phyloP scores from a whole-genome alignment of 148 eudicot genomes.

The Camellia granthamiana region DNA sequence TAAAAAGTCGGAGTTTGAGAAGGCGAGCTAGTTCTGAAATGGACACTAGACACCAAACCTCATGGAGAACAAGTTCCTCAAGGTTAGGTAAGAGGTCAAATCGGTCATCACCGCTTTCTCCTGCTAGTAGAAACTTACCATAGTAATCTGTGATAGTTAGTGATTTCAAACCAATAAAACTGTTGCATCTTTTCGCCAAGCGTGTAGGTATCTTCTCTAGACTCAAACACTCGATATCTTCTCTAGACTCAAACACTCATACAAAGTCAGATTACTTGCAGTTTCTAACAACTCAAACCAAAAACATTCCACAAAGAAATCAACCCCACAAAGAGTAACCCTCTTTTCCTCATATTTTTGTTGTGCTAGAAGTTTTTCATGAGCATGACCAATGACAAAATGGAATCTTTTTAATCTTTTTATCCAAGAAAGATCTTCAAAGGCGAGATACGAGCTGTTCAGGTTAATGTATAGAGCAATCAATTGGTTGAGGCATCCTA shows the following conservation, averaged over 20 bases:
- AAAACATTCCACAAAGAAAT: neutral
- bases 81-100: no score
- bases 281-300: neutral
- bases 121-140: no score
- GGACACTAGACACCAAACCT: neutral
- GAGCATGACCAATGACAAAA: neutral
- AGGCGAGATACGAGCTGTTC: neutral
- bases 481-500: constrained; percentile 2
- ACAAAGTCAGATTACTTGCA: neutral
- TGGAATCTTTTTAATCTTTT: neutral
- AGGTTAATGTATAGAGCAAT: neutral
- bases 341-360: constrained; percentile 1
- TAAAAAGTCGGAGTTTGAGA: neutral
- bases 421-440: constrained; percentile 2
- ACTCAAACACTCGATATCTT: neutral
- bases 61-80: constrained; percentile 1
- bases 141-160: neutral
- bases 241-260: neutral
- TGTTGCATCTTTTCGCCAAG: no score
- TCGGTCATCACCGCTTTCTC: no score
- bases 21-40: neutral
- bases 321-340: neutral
- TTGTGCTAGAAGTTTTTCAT: neutral
- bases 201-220: neutral
- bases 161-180: constrained; percentile 3